phyloP scores from a whole-genome alignment of 345 rosid species.

The Pugionium dolabratum region DNA sequence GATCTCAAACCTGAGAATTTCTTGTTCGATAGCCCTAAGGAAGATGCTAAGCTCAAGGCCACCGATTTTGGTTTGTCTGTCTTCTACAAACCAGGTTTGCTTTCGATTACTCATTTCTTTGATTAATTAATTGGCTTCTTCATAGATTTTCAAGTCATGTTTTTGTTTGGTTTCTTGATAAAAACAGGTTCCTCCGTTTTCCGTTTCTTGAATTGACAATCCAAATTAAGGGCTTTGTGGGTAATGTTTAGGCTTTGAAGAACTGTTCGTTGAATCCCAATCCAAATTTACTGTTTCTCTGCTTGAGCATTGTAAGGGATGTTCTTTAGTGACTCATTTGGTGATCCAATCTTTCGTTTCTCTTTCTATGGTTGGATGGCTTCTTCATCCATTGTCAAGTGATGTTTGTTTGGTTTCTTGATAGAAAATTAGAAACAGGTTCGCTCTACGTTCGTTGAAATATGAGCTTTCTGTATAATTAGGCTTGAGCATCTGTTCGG shows the following conservation, averaged over 20 bases:
- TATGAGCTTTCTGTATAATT: background rate
- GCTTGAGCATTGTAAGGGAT: too few species aligned
- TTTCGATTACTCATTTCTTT: background rate
- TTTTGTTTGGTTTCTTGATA: too few species aligned
- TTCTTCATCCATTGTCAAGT: background rate
- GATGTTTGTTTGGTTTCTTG: slow-evolving; percentile 3
- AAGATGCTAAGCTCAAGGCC: slow-evolving; percentile 86
- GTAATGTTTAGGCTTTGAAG: too few species aligned
- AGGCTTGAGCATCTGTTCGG: background rate
- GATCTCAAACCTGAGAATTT: too few species aligned
- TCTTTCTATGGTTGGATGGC: background rate
- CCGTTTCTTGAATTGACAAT: too few species aligned
- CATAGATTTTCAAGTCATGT: too few species aligned
- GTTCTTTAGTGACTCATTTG: too few species aligned
- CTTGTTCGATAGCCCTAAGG: slow-evolving; percentile 34
- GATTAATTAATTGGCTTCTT: too few species aligned
- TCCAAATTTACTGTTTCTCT: too few species aligned
- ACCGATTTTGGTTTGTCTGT: slow-evolving; percentile 40
- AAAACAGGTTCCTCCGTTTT: too few species aligned
- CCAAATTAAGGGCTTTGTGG: too few species aligned
- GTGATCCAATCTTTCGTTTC: background rate
- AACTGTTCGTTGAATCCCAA: too few species aligned
- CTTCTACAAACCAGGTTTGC: slow-evolving; percentile 91
- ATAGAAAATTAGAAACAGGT: background rate
- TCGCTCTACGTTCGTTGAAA: background rate